Evolutionary conservation across 78 protist species (phyloP), one percentile per base, ranked within the genome.

Genomic region (slime mould (Dictyostelium discoideum)): DNA sequence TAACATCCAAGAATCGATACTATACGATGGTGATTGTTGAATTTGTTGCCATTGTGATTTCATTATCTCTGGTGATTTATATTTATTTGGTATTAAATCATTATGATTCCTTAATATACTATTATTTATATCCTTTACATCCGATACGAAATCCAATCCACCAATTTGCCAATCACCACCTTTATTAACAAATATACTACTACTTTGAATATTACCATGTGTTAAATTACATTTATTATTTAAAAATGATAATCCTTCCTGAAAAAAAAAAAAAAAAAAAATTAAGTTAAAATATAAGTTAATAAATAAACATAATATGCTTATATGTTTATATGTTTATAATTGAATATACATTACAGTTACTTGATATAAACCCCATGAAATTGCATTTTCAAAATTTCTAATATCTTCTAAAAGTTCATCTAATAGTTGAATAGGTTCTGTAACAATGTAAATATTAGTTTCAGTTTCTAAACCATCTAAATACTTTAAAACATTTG

Each of bases 121-220:
- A 2, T 63, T 72, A 26, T 84, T 85, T 16, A 50, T n/a, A 72
- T 86, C 96, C 24, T 50, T 72, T 14, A 92, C 29, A 83, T 89
- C 96, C 6, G 96, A 85, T 16, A 87, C 81, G 18, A 88, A 79
- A 39, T 96, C 97, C 40, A 96, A 85, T 60, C 96, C 96, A 22
- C 97, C 96, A 32, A 96, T 77, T 81, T 96, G 92, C 97, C 97
- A 96, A 87, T 96, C 97, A n/a, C 97, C 97, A 24, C 83, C 48
- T 80, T 86, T 85, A 32, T 86, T 96, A 7, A 96, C 96, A 85
- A 96, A 96, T 18, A 96, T 69, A 42, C 77, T 87, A 14, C 92
- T 85, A 13, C 74, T 48, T 50, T 85, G 74, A 14, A 96, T 60
- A 82, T 96, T 96, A 39, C 96, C 97, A 85, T 96, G 97, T 80